Evolutionary conservation across 225 moss, liverwort and hornwort genomes (phyloP).

Genomic region (Antitrichia curtipendula): DNA sequence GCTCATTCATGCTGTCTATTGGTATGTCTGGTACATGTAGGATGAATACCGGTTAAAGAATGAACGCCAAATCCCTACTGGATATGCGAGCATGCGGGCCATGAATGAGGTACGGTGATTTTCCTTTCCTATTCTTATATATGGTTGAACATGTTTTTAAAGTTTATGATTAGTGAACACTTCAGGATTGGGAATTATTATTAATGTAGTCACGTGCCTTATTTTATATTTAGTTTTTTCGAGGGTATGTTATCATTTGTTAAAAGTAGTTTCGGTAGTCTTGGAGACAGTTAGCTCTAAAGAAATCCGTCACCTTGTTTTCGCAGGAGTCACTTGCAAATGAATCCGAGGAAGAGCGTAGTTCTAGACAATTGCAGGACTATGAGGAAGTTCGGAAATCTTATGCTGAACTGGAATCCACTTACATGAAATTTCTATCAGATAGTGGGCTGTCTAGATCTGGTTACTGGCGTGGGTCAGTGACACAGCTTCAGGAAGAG

Average conservation of each 20-base stretch:
- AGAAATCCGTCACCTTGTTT: background rate
- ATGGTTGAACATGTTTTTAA: background rate
- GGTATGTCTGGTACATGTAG: conserved; percentile 1
- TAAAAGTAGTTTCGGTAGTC: background rate
- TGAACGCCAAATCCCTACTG: conserved; percentile 28
- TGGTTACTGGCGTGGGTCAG: conserved; percentile 86
- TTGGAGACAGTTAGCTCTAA: background rate
- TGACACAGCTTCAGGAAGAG: conserved; percentile 55
- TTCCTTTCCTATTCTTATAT: background rate
- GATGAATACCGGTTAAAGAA: conserved; percentile 18
- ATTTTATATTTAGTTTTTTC: background rate
- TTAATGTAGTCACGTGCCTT: background rate
- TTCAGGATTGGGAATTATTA: background rate
- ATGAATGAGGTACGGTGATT: conserved; percentile 22
- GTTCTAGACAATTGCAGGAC: conserved; percentile 48
- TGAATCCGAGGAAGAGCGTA: conserved; percentile 56
- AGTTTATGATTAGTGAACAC: background rate
- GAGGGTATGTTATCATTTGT: background rate
- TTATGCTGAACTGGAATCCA: conserved; percentile 81
- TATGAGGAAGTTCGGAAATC: conserved; percentile 78
- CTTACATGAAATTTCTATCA: conserved; percentile 70
- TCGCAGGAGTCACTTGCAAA: conserved; percentile 46
- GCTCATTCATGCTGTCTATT: background rate
- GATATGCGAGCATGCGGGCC: conserved; percentile 26
- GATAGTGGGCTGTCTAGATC: conserved; percentile 90